phyloP scores from a whole-genome alignment of 2,329 filamentous ascomycete genomes.

The Thelonectria blattea region DNA sequence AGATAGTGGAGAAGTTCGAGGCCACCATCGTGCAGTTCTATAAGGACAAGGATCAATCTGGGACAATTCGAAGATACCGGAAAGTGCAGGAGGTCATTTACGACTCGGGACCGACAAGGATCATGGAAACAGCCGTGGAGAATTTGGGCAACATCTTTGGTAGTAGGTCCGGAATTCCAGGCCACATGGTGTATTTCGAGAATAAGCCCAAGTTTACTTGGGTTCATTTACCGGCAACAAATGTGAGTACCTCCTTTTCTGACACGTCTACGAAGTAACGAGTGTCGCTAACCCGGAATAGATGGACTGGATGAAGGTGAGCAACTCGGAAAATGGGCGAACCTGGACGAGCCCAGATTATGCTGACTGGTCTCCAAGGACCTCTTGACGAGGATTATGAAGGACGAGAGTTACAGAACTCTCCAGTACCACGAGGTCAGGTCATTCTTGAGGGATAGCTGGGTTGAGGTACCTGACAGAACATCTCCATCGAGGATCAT shows the following conservation, averaged over 20 bases:
- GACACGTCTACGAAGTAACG: neutral
- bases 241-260: no score
- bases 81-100: slow-evolving; percentile 4
- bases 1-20: neutral
- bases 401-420: neutral
- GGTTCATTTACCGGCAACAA: slow-evolving; percentile 18
- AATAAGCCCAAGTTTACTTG: slow-evolving; percentile 4
- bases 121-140: neutral
- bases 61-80: neutral
- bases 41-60: neutral
- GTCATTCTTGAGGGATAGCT: slow-evolving; percentile 11
- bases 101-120: neutral
- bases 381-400: neutral
- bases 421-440: neutral
- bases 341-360: no score
- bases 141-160: neutral
- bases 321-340: neutral
- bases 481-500: slow-evolving; percentile 3
- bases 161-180: neutral
- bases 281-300: neutral
- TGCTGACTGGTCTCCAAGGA: neutral
- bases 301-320: slow-evolving; percentile 23
- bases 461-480: slow-evolving; percentile 8
- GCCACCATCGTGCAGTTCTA: neutral
- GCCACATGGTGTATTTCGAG: neutral